Conservation (phyloP, 2,329 filamentous ascomycete genomes). For the Scopulariopsis brevicaulis region DNA sequence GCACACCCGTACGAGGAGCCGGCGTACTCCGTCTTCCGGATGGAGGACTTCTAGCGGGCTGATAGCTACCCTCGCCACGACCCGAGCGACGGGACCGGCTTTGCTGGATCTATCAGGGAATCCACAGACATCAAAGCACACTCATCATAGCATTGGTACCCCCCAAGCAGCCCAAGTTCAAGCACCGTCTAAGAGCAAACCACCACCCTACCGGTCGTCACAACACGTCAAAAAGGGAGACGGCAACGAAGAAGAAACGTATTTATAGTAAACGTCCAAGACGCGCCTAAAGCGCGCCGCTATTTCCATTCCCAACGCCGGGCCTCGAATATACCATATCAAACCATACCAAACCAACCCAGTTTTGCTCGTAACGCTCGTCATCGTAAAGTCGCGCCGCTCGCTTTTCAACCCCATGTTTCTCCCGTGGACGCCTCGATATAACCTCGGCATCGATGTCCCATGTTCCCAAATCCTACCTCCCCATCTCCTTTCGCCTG, state of each 20-base stretch:
- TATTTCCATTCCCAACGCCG: background rate
- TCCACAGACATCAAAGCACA: no score
- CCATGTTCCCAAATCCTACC: background rate
- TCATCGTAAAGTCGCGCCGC: background rate
- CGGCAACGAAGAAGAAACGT: no score
- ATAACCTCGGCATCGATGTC: no score
- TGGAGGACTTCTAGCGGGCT: slow-evolving; percentile 30
- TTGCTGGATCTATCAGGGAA: no score
- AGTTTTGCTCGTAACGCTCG: background rate
- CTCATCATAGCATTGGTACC: no score
- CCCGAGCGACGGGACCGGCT: no score
- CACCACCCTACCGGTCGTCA: no score
- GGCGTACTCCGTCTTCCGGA: slow-evolving; percentile 32
- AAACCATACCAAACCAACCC: background rate
- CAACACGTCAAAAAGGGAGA: background rate
- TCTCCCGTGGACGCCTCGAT: no score
- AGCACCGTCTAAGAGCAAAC: no score
- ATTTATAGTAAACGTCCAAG: background rate
- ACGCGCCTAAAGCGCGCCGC: background rate
- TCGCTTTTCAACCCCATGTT: background rate
- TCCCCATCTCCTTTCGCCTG: background rate
- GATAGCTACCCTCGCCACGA: background rate
- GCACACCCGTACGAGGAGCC: slow-evolving; percentile 42
- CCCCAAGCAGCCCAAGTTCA: no score
- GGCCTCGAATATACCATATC: background rate